Evolutionary conservation across 2,329 filamentous ascomycete genomes (phyloP), one percentile per base, ranked within the genome.

Genomic region (Fusarium pseudocircinatum): DNA sequence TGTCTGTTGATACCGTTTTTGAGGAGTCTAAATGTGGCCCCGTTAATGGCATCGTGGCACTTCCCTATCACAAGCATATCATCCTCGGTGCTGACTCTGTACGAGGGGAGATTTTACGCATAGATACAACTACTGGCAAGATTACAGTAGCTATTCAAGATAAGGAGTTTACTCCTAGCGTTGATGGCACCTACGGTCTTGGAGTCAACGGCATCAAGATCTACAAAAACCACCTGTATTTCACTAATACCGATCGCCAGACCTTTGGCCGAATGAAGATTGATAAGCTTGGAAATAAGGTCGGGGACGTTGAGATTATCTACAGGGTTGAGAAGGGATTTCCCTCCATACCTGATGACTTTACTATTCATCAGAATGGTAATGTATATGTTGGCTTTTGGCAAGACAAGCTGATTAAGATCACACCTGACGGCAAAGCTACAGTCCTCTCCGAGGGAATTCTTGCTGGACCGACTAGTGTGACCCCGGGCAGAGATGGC

Each of bases 171-270:
- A 32, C 36, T 1, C 30, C 67, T 6, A 42, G 9, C 4, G 16
- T 12, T 7, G 18, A 49, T 36, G 64, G 65, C 1, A 58, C 26
- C 8, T 68, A 24, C 40, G 24, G 39, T 4, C 7, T 58, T 2
- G 67, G 67, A 9, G 67, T 69, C 11, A 69, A 69, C 6, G 67
- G 67, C 4, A 34, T 69, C 12, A 69, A 59, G 32, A 28, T 69
- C 9, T 58, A 28, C 7, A 16, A 43, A 4, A 6, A 32, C 32
- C 13, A 69, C 9, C 53, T 69, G 1, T 64, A 70, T 43, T 64
- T 70, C 7, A 69, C 49, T 4, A 69, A 52, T 34, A 46, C 53
- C 2, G 46, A 13, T n/a, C 59, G 54, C 13, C 53, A 54, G 15
- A 39, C 47, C 7, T 54, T 46, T 24, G 43, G 43, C 2, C 59